Base-by-base conservation (phyloP, 768 basidiomycete genomes). In the Termitomyces sp. region DNA sequence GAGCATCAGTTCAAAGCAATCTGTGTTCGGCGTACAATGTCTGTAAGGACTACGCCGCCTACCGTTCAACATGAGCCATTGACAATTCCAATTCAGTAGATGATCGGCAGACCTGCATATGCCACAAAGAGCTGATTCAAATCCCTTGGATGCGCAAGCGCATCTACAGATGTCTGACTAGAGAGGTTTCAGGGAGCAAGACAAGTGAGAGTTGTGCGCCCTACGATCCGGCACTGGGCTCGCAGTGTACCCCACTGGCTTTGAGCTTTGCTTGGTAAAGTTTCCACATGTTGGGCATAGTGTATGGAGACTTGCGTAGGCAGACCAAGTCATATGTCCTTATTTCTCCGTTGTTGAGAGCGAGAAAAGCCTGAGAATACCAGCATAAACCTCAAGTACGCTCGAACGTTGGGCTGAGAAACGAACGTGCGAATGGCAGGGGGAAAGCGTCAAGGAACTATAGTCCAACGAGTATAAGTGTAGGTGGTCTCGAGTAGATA, bases 271-370 rank as follows among this genome's bases (percentile, higher is more conserved):
- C 79, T 67, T 89, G 84, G 62, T 90, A 85, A 30, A 82, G 61
- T 21, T 74, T 75, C 94, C 92, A 95, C 62, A 88, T 72, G 64
- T 93, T 92, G 3, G 86, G 85, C 34, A 90, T 79, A 17, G 72
- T 76, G 63, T 88, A 91, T 11, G 78, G 75, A 0, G 90, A 89
- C 57, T 86, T 77, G 19, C 80, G 74, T 16, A 82, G 73, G 57
- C 89, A 86, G 12, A 81, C 72, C n/a, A 94, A 63, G 66, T 94
- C 92, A 65, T 86, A 94, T 3, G 87, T 85, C 61, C 81, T 80
- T 59, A 92, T 77, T 48, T 86, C 83, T 30, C 80, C 80, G n/a
- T 72, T 74, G 59, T 74, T 72, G 41, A 78, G 65, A 9, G 75
- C 74, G 34, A 83, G 65, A 61, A 83, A 79, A 46, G 76, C 72